Percentiles rank a stretch among this genome's conserved stretches.
Conservation (phyloP, 2,329 filamentous ascomycete genomes). For the Colletotrichum kahawae region DNA sequence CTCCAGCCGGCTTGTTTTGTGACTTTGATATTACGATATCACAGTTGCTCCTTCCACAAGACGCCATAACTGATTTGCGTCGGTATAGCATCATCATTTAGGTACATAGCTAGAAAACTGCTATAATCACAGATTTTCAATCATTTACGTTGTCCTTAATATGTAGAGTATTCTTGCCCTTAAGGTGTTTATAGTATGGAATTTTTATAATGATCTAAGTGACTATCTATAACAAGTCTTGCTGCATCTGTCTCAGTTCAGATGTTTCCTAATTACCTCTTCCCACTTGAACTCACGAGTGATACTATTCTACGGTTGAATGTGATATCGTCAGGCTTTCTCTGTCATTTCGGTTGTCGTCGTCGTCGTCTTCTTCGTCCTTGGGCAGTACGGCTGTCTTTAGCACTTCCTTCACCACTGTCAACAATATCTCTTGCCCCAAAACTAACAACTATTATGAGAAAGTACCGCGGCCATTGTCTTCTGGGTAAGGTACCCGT, state of each 20-base stretch:
- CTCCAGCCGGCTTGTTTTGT: not conserved
- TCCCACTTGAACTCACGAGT: not conserved
- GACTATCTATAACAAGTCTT: not conserved
- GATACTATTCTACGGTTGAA: not conserved
- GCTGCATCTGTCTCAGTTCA: not conserved
- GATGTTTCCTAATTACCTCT: not conserved
- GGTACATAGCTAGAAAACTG: not conserved
- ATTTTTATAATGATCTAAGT: not conserved
- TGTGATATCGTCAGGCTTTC: not conserved
- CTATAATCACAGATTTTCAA: not conserved
- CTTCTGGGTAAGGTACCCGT: not conserved
- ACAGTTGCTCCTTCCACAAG: not conserved
- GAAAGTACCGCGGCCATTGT: not conserved
- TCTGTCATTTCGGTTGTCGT: not conserved
- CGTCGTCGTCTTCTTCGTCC: not conserved
- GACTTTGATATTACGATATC: not conserved
- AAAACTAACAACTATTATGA: not conserved
- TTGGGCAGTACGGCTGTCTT: not conserved
- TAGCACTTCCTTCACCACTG: not conserved
- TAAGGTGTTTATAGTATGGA: not conserved
- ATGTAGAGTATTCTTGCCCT: not conserved
- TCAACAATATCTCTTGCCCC: not conserved
- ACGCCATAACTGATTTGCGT: not conserved
- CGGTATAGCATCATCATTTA: not conserved
- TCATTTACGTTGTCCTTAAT: not conserved